phyloP scores from a whole-genome alignment of 352 stramenopile genomes.

The Phytopythium helicoides region DNA sequence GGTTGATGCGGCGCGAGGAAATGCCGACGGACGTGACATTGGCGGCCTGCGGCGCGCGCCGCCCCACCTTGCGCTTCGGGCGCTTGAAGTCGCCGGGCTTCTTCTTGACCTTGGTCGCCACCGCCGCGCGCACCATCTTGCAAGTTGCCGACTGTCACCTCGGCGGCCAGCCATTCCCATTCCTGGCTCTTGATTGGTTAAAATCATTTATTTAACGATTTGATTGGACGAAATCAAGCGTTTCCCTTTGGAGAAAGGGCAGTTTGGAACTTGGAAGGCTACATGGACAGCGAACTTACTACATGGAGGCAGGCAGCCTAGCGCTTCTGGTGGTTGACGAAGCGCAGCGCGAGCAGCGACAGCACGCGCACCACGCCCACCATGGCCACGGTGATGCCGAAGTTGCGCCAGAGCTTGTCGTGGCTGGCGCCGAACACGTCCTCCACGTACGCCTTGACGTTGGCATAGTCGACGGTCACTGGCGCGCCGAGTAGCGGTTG shows the following conservation, averaged over 20 bases:
- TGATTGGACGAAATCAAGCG: not conserved
- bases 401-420: constrained; percentile 33
- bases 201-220: no score
- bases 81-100: constrained; percentile 88
- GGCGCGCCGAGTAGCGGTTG: constrained; percentile 22
- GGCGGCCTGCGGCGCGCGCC: constrained; percentile 54
- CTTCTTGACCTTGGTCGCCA: constrained; percentile 68
- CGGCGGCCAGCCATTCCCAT: constrained; percentile 1
- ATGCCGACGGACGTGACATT: constrained; percentile 81
- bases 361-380: constrained; percentile 42
- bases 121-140: constrained; percentile 42
- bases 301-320: no score
- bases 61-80: constrained; percentile 83
- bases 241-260: constrained; percentile 5
- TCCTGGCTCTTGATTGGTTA: no score
- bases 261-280: not conserved
- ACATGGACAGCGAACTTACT: not conserved
- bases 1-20: constrained; percentile 74
- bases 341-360: constrained; percentile 41
- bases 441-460: constrained; percentile 44
- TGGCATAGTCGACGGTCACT: constrained; percentile 23
- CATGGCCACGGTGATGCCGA: constrained; percentile 33
- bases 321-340: constrained; percentile 46
- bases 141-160: no score
- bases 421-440: constrained; percentile 35